Evolutionary conservation across 2,329 filamentous ascomycete genomes (phyloP), one percentile per base, ranked within the genome.

Genomic region (Cladosporium halotolerans): DNA sequence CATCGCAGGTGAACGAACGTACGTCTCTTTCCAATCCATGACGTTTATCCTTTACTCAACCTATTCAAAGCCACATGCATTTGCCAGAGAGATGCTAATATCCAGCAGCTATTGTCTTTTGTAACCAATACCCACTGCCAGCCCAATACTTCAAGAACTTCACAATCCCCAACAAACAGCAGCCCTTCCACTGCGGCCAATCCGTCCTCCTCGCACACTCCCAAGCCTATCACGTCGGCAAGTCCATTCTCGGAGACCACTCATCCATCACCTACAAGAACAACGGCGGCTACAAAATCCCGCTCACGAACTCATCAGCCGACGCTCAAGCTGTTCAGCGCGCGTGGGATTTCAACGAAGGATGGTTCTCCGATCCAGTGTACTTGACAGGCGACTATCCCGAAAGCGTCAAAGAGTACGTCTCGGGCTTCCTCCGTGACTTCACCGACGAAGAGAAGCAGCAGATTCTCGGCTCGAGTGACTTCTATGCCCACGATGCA

Each of bases 351-450:
- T 72, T 72, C 62, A 63, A 67, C 48, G 64, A 68, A 55, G 75
- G 70, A 0, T 70, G 70, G 58, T 76, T 76, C 56, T 69, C 66
- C 2, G 69, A 75, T 36, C 73, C 74, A 0, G 66, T 74, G 9
- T 76, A 71, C 57, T 61, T 75, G 2, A 73, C 70, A 6, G 66
- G 73, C 44, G 73, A 77, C 57, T 77, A 76, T 38, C 72, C 72
- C 0, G 56, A 65, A 1, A 67, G 63, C 0, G 62, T 75, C 9
- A 71, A 71, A 52, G 58, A 62, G 13, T 68, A 68, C 53, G 58
- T 72, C 16, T 59, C 57, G 4, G 61, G 55, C 6, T 69, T 70
- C 59, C 56, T 71, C 8, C 62, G 59, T 0, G 49, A 55, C 2
- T 70, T 71, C 46, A 70, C 68, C 1, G 57, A 59, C 1, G 61